Evolutionary conservation across 208 protist species (phyloP).

Genomic region (Leptomonas seymouri): DNA sequence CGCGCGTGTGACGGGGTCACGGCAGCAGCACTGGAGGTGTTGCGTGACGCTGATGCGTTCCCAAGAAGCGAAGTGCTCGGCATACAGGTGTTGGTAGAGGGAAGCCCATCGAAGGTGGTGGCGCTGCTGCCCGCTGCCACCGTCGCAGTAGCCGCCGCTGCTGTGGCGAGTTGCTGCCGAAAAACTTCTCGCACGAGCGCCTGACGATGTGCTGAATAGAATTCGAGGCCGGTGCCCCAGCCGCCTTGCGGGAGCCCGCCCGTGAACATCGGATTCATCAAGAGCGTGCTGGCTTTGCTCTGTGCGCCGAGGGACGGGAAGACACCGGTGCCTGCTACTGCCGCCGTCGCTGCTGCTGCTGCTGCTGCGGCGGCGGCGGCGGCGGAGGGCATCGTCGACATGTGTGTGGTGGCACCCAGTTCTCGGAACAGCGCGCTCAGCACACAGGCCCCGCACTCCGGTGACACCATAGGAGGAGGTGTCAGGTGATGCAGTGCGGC

Average conservation of each 20-base stretch:
- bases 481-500: neutral
- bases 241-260: neutral
- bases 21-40: neutral
- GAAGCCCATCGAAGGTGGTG: neutral
- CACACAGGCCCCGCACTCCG: conserved; percentile 12
- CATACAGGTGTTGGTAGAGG: neutral
- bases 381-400: neutral
- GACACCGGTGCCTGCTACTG: neutral
- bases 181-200: conserved; percentile 18
- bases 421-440: conserved; percentile 20
- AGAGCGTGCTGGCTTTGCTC: neutral
- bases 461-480: conserved; percentile 1
- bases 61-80: neutral
- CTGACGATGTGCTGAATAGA: conserved; percentile 26
- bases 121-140: neutral
- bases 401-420: conserved; percentile 12
- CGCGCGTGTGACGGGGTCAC: conserved; percentile 10
- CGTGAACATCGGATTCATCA: neutral
- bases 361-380: conserved; percentile 7
- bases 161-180: conserved; percentile 7
- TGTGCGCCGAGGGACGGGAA: neutral
- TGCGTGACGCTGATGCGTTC: neutral
- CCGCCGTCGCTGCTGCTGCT: neutral
- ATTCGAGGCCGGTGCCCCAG: conserved; percentile 20
- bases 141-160: neutral